phyloP scores from a whole-genome alignment of 148 eudicot species.

The Rhododendron kiyosumense region DNA sequence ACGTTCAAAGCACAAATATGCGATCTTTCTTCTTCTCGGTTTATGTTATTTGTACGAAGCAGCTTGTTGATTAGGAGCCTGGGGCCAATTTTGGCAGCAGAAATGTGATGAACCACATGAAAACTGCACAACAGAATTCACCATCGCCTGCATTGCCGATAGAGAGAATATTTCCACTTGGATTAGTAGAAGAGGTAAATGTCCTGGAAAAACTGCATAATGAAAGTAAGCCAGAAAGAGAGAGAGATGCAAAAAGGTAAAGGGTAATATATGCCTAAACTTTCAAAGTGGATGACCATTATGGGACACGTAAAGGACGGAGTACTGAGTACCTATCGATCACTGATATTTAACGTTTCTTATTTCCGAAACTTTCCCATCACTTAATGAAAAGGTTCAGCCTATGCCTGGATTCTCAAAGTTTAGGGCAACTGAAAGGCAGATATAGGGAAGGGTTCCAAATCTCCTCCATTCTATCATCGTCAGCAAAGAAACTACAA shows the following conservation, averaged over 20 bases:
- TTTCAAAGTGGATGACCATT: neutral
- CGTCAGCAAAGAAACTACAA: neutral
- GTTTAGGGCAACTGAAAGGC: neutral
- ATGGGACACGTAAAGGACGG: neutral
- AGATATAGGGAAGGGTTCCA: neutral
- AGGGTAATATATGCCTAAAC: neutral
- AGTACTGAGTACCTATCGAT: neutral
- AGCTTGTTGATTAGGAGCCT: neutral
- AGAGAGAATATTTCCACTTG: neutral
- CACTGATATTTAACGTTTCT: neutral
- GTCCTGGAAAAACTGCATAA: neutral
- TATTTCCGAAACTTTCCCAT: neutral
- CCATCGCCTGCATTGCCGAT: neutral
- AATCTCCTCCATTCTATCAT: neutral
- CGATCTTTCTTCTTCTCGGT: neutral
- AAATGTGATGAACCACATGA: neutral
- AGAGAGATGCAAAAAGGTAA: neutral
- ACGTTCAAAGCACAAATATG: neutral
- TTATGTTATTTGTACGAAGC: neutral
- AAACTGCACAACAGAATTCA: neutral
- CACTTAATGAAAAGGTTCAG: neutral
- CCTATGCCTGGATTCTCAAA: neutral
- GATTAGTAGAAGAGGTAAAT: neutral
- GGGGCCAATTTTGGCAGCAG: neutral
- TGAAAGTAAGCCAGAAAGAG: neutral